Evolutionary conservation across 1,139 yeast genomes (phyloP).

Genomic region (Hanseniaspora gamundiae): DNA sequence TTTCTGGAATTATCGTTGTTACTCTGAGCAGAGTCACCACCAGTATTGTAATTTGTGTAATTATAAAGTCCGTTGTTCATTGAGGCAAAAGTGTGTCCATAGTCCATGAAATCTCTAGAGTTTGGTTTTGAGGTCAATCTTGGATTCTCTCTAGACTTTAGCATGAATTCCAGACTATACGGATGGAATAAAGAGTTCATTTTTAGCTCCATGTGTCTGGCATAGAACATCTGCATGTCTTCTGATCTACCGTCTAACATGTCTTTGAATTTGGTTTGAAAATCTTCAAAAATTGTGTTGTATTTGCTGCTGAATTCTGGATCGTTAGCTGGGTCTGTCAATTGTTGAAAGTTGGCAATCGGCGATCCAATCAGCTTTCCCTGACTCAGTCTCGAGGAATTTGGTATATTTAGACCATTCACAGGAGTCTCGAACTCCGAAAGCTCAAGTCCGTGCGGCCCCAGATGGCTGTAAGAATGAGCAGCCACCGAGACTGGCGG

Average conservation of each 20-base stretch:
- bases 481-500: background rate
- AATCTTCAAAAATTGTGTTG: background rate
- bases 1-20: background rate
- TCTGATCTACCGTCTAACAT: constrained; percentile 1
- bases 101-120: background rate
- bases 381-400: background rate
- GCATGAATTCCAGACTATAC: background rate
- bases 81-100: background rate
- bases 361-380: background rate
- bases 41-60: background rate
- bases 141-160: background rate
- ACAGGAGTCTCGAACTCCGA: background rate
- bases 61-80: background rate
- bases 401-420: background rate
- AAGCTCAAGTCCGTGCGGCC: background rate
- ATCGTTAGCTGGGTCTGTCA: background rate
- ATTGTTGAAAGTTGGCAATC: background rate
- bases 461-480: background rate
- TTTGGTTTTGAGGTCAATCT: background rate
- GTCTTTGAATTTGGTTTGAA: background rate
- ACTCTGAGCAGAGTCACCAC: background rate
- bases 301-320: background rate
- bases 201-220: constrained; percentile 1
- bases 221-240: background rate
- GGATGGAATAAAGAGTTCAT: background rate